Evolutionary conservation across 2,329 filamentous ascomycete species (phyloP).

Genomic region (Aspergillus tanneri): DNA sequence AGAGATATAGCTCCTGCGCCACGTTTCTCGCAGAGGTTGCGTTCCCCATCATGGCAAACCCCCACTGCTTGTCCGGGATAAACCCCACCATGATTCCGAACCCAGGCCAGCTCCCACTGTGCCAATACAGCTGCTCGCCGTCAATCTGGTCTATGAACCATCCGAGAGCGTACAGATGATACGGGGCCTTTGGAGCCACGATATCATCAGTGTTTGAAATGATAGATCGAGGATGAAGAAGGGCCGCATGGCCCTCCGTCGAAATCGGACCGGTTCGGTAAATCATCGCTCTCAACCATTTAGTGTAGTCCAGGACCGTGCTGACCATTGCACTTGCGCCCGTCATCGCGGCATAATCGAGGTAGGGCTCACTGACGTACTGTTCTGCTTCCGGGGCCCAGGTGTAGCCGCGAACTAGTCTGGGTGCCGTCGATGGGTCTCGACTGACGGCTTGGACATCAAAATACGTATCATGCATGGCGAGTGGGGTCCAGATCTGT

Average conservation of each 20-base stretch:
- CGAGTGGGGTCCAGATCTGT: slow-evolving; percentile 25
- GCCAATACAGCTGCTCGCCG: slow-evolving; percentile 22
- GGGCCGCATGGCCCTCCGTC: slow-evolving; percentile 14
- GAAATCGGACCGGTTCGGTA: slow-evolving; percentile 18
- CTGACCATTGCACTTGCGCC: slow-evolving; percentile 27
- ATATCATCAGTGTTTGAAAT: slow-evolving; percentile 8
- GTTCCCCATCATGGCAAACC: slow-evolving; percentile 28
- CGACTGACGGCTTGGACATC: slow-evolving; percentile 15
- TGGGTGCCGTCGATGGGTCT: slow-evolving; percentile 2
- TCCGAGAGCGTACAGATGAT: slow-evolving; percentile 24
- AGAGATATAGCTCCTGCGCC: slow-evolving; percentile 15
- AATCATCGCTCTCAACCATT: slow-evolving; percentile 25
- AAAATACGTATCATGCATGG: slow-evolving; percentile 27
- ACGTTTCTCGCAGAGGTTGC: slow-evolving; percentile 11
- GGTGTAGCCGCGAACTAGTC: slow-evolving; percentile 22
- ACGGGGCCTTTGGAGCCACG: slow-evolving; percentile 12
- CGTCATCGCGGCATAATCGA: slow-evolving; percentile 18
- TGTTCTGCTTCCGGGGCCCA: slow-evolving; percentile 15
- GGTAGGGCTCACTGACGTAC: slow-evolving; percentile 16
- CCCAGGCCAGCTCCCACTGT: slow-evolving; percentile 24
- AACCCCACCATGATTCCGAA: slow-evolving; percentile 26
- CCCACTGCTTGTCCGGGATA: slow-evolving; percentile 22
- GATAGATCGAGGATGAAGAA: slow-evolving; percentile 16
- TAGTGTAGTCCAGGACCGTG: slow-evolving; percentile 27
- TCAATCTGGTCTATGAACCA: slow-evolving; percentile 25